Base-by-base conservation (phyloP, 2,329 filamentous ascomycete genomes). In the Knufia fluminis region DNA sequence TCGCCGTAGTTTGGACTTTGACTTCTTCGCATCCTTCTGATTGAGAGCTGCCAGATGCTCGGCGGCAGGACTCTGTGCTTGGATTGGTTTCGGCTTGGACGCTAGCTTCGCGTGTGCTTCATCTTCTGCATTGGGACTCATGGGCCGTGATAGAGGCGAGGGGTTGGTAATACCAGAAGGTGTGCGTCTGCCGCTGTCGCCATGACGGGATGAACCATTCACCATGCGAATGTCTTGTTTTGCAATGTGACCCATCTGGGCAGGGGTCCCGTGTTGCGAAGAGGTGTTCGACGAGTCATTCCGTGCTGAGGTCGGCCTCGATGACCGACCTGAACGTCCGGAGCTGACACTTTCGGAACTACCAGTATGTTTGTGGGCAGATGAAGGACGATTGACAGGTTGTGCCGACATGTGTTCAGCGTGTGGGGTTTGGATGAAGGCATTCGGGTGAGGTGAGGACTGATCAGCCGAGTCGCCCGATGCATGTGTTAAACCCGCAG, bases 21-120 rank as follows among this genome's bases (percentile, higher is more conserved):
- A 88, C 64, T 88, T 89, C 56, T 82, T 77, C 63, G 80, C 85
- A 48, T 87, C 86, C 63, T 86, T 91, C 57, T 91, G 85, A 53
- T 83, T 91, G 49, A 97, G 75, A n/a, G 90, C 88, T 40, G 86
- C 82, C 33, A 97, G 77, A 50, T 94, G 88, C 65, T 88, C 83
- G 12, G 86, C 83, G 17, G 91, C 91, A 41, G 86, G 81, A 58
- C 86, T 90, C 65, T 63, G 7, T 56, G 44, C 17, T 23, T 23
- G 28, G 23, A 20, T 14, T 28, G 38, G 36, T 26, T 20, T 62
- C 54, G 9, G 58, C 45, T 17, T 49, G 32, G 4, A 52, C 72
- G 70, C n/a, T 3, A 6, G 16, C 12, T 7, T 19, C 2, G 14
- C 14, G 39, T 14, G 12, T 39, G 40, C 41, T 6, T 45, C 23